Evolutionary conservation across 192 early-diverging fungal genomes (phyloP).

Genomic region (Umbelopsis sp.): DNA sequence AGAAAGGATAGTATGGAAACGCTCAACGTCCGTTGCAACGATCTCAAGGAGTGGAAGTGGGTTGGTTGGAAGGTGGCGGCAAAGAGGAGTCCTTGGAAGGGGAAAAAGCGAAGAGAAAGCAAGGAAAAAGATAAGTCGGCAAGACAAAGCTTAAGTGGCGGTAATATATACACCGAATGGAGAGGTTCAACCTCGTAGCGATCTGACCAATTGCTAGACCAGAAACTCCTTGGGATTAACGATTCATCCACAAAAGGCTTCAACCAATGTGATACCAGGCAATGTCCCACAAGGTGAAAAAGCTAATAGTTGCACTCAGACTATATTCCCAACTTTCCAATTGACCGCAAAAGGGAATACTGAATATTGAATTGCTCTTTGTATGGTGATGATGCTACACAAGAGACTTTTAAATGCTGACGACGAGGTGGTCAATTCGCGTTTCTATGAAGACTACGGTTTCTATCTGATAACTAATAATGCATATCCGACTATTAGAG

Average conservation of each 20-base stretch:
- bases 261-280: background rate
- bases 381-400: background rate
- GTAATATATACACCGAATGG: conserved; percentile 1
- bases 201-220: background rate
- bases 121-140: background rate
- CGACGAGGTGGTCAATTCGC: conserved; percentile 5
- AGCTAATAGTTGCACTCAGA: background rate
- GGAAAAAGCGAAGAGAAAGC: background rate
- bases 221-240: background rate
- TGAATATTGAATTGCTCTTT: background rate
- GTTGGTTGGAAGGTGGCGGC: background rate
- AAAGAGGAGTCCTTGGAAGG: background rate
- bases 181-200: background rate
- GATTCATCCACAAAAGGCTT: background rate
- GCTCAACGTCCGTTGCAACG: conserved; percentile 17
- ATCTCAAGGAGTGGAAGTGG: conserved; percentile 17
- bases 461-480: no score
- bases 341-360: background rate
- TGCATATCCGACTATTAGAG: no score
- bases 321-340: conserved; percentile 13
- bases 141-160: background rate
- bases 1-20: conserved; percentile 6
- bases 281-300: conserved; percentile 7
- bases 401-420: background rate
- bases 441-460: background rate